A percentile compares a stretch with the other conserved stretches of the same genome.
phyloP scores from a whole-genome alignment of 163 green algal genomes.

The Prototheca cutis region DNA sequence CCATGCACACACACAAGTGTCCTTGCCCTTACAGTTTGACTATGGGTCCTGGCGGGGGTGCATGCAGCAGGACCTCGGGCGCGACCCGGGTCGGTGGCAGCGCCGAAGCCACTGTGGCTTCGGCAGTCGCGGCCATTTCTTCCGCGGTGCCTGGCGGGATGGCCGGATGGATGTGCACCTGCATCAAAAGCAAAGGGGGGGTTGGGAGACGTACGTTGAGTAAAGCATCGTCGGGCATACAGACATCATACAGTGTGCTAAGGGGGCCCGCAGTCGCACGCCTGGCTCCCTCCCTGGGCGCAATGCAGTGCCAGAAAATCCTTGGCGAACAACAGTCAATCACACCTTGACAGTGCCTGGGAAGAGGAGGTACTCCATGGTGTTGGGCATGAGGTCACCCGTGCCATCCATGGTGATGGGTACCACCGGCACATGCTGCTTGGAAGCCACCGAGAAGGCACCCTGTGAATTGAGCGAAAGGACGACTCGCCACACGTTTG shows the following conservation, averaged over 20 bases:
- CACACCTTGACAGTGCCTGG: conserved; percentile 35
- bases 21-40: too few relatives aligned
- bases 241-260: too few relatives aligned
- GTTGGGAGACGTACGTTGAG: too few relatives aligned
- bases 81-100: background rate
- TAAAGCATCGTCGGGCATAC: too few relatives aligned
- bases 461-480: conserved; percentile 33
- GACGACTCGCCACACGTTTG: background rate
- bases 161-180: conserved; percentile 1
- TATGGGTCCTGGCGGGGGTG: too few relatives aligned
- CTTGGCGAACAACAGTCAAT: background rate
- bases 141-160: background rate
- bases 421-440: conserved; percentile 75
- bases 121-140: background rate
- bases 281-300: background rate
- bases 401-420: conserved; percentile 85
- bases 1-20: too few relatives aligned
- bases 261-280: background rate
- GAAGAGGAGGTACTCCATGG: conserved; percentile 54
- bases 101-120: background rate
- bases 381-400: conserved; percentile 61
- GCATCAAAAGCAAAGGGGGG: too few relatives aligned
- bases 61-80: background rate
- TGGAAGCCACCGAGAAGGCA: conserved; percentile 86
- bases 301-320: background rate